Conservation (phyloP, 768 basidiomycete species). For the Tubosaeta sp. region DNA sequence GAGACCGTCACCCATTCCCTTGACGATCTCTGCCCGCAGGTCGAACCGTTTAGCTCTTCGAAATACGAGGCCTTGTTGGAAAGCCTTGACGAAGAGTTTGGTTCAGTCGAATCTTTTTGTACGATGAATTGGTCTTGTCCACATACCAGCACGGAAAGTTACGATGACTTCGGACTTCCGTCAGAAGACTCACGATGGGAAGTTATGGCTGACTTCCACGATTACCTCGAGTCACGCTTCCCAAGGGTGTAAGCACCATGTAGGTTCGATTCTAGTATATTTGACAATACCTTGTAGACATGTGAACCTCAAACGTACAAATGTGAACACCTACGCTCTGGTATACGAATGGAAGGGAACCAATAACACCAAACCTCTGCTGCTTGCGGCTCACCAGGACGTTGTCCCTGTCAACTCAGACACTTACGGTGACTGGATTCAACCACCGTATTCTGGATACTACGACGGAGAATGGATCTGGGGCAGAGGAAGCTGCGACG, state of each 20-base stretch:
- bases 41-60: constrained; percentile 10
- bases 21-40: constrained; percentile 27
- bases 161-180: constrained; percentile 45
- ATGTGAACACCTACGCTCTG: constrained; percentile 57
- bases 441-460: constrained; percentile 48
- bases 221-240: constrained; percentile 42
- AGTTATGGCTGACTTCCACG: constrained; percentile 22
- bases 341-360: constrained; percentile 58
- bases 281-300: constrained; percentile 33
- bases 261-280: background rate
- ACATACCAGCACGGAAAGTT: constrained; percentile 46
- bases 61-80: constrained; percentile 16
- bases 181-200: constrained; percentile 45
- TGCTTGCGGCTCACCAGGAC: constrained; percentile 48
- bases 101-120: constrained; percentile 12
- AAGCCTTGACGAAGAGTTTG: constrained; percentile 23
- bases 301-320: constrained; percentile 43
- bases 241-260: constrained; percentile 47
- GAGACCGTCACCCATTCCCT: background rate
- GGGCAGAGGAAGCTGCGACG: constrained; percentile 45
- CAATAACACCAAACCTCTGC: constrained; percentile 49
- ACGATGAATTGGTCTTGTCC: background rate
- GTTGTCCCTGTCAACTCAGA: constrained; percentile 48
- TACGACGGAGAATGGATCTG: constrained; percentile 43
- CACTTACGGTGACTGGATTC: constrained; percentile 42